Conservation (phyloP, 106 monocot species). For the Dioscorea alata region DNA sequence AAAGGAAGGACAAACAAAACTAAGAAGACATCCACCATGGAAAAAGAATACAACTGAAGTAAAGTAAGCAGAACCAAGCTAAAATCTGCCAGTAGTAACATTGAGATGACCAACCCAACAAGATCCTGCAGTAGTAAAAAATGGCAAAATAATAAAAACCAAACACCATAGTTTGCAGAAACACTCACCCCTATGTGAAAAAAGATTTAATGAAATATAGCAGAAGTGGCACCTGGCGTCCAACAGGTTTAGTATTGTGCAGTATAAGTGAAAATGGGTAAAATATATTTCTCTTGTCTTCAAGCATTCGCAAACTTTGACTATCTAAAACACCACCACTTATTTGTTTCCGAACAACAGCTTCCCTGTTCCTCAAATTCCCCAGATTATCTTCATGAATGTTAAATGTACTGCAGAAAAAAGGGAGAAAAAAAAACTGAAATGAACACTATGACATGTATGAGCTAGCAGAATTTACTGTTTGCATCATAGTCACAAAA, state of each 20-base stretch:
- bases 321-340: constrained; percentile 59
- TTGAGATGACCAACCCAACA: constrained; percentile 88
- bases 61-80: constrained; percentile 96
- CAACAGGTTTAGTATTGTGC: constrained; percentile 80
- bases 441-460: too few relatives aligned
- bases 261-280: constrained; percentile 85
- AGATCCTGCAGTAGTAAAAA: constrained; percentile 64
- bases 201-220: background rate
- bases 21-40: constrained; percentile 75
- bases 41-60: constrained; percentile 90
- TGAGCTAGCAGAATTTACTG: too few relatives aligned
- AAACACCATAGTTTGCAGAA: background rate
- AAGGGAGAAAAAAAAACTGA: too few relatives aligned
- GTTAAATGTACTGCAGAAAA: constrained; percentile 23
- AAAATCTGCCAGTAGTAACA: constrained; percentile 87
- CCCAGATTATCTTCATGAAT: constrained; percentile 23
- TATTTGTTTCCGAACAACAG: constrained; percentile 39
- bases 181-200: background rate
- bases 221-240: constrained; percentile 66
- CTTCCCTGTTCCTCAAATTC: constrained; percentile 38
- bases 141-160: background rate
- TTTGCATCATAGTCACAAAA: too few relatives aligned
- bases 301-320: constrained; percentile 42
- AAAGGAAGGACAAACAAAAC: constrained; percentile 93
- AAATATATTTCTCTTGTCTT: constrained; percentile 66